Evolutionary conservation across 1,284 basidiomycete genomes (phyloP).

Genomic region (Agaricales sp.): DNA sequence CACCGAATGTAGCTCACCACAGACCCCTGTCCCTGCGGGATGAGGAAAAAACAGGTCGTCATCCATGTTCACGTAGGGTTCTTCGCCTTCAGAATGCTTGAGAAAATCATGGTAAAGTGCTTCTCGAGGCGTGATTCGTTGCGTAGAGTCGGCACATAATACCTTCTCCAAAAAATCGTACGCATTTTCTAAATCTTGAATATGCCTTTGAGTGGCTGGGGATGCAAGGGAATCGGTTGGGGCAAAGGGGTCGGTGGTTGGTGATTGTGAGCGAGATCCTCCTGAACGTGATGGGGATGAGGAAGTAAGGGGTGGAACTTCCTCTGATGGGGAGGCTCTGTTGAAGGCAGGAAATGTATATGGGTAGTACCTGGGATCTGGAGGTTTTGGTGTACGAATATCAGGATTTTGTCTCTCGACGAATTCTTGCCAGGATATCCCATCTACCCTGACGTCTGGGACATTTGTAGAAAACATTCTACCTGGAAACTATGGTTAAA

Average conservation of each 20-base stretch:
- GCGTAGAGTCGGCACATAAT: constrained; percentile 67
- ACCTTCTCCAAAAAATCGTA: constrained; percentile 66
- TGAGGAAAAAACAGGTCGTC: constrained; percentile 65
- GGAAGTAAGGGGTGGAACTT: constrained; percentile 6
- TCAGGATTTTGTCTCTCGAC: constrained; percentile 72
- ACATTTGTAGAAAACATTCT: constrained; percentile 83
- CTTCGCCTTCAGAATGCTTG: constrained; percentile 22
- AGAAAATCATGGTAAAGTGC: constrained; percentile 79
- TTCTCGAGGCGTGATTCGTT: constrained; percentile 64
- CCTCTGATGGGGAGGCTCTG: constrained; percentile 2
- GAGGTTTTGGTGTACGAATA: constrained; percentile 45
- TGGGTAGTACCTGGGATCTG: constrained; percentile 44
- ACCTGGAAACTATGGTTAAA: constrained; percentile 34
- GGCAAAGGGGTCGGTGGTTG: constrained; percentile 15
- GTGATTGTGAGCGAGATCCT: constrained; percentile 17
- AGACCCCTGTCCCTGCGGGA: constrained; percentile 53
- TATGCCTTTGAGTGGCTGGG: constrained; percentile 30
- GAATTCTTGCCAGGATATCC: constrained; percentile 62
- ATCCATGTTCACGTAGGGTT: constrained; percentile 23
- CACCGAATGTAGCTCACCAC: constrained; percentile 43
- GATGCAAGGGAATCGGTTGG: constrained; percentile 22
- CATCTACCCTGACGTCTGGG: constrained; percentile 54
- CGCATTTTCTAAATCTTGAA: constrained; percentile 49
- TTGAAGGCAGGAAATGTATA: constrained; percentile 17
- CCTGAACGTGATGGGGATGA: constrained; percentile 8